phyloP scores from a whole-genome alignment of 345 rosid genomes.

The Citrus sp. region DNA sequence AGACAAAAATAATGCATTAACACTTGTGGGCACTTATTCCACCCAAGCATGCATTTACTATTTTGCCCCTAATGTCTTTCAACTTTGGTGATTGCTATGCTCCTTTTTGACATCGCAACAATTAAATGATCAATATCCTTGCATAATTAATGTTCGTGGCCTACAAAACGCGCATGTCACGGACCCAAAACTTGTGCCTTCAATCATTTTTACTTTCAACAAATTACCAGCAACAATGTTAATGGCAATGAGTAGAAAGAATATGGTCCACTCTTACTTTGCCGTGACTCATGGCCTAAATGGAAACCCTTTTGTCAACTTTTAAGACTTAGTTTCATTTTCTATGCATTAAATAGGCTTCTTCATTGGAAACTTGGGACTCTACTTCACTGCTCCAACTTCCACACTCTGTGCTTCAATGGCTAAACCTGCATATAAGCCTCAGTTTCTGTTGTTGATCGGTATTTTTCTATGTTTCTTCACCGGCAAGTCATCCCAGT shows the following conservation, averaged over 20 bases:
- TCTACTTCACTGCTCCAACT: neutral
- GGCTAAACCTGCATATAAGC: slow-evolving; percentile 20
- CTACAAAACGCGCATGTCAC: slow-evolving; percentile 8
- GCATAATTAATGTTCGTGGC: neutral
- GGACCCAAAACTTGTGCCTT: neutral
- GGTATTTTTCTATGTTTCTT: slow-evolving; percentile 11
- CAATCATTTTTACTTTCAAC: neutral
- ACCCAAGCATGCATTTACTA: neutral
- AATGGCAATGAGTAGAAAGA: neutral
- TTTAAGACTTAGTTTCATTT: neutral
- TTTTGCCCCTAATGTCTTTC: too few relatives aligned
- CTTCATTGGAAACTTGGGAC: neutral
- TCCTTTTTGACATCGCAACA: neutral
- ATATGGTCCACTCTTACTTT: slow-evolving; percentile 4
- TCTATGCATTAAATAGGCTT: neutral
- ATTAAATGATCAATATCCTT: neutral
- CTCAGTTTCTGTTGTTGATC: slow-evolving; percentile 9
- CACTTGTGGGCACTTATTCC: neutral
- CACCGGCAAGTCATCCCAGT: slow-evolving; percentile 33
- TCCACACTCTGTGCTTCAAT: slow-evolving; percentile 22
- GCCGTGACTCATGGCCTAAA: slow-evolving; percentile 5
- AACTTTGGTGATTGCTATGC: neutral
- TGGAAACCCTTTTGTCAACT: neutral
- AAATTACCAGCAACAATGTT: neutral
- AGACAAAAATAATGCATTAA: neutral